Evolutionary conservation across 371 early-diverging fungal genomes (phyloP).

Genomic region (Mucor racemosus): DNA sequence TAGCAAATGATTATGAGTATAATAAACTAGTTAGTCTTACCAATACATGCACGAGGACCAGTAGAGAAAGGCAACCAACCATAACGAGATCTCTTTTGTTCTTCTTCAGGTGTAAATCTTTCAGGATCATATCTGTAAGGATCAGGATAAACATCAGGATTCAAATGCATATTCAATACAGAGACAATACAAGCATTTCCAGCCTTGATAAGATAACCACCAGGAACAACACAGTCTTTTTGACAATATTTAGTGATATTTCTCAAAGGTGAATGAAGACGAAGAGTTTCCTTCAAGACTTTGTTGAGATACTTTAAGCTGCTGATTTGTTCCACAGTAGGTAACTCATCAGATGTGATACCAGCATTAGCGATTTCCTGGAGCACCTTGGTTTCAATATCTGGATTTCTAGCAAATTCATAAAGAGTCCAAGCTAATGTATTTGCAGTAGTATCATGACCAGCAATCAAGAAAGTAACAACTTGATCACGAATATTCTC

Average conservation of each 20-base stretch:
- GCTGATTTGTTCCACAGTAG: conserved; percentile 50
- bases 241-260: conserved; percentile 50
- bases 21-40: conserved; percentile 28
- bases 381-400: conserved; percentile 44
- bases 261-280: conserved; percentile 58
- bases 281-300: conserved; percentile 60
- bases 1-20: too few relatives aligned
- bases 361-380: conserved; percentile 60
- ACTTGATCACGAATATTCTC: conserved; percentile 64
- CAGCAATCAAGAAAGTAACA: conserved; percentile 62
- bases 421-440: conserved; percentile 59
- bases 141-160: conserved; percentile 50
- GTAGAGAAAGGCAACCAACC: conserved; percentile 64
- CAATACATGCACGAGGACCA: conserved; percentile 52
- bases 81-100: conserved; percentile 54
- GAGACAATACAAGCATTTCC: conserved; percentile 26
- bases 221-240: conserved; percentile 56
- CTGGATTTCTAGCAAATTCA: conserved; percentile 50
- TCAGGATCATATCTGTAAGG: conserved; percentile 61
- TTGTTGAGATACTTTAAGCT: conserved; percentile 47
- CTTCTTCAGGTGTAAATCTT: conserved; percentile 58
- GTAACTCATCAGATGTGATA: conserved; percentile 41
- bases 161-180: conserved; percentile 50
- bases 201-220: conserved; percentile 44
- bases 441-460: conserved; percentile 58